Evolutionary conservation across 2,329 filamentous ascomycete genomes (phyloP), one percentile per base, ranked within the genome.

Genomic region (Colletotrichum cuscutae): DNA sequence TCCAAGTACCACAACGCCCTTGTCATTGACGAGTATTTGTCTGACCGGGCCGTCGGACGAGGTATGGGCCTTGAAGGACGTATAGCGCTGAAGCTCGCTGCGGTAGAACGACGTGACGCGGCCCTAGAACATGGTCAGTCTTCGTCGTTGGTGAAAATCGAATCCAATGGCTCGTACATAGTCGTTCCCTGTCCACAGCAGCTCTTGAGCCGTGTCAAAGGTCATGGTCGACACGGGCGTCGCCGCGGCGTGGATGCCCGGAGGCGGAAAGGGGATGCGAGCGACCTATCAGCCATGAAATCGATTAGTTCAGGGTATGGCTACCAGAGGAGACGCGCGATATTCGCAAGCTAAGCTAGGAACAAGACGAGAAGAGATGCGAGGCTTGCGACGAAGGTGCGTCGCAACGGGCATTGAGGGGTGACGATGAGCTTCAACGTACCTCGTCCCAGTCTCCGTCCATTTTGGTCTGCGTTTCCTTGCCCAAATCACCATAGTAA

Each of bases 141-240:
- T 64, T 2, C 15, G 32, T 11, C 53, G 46, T 32, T 35, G 4
- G 56, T 13, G 19, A 24, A 35, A 35, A 30, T 46, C 13, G 58
- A 58, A 8, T 19, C 2, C 11, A 30, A 49, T 2, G 26, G 77
- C 73, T 78, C 90, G 86, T 87, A 97, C 94, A 87, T 92, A 94
- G 85, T 97, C 94, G 82, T 97, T 97, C 59, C 95, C 97, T 3
- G 92, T 91, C 97, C 97, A 99, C 65, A 99, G 84, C 46, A 99
- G 88, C 82, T 99, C 97, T 81, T 98, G 93, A 52, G 89, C 88
- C 70, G 93, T 93, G 82, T 99, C 97, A 83, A 99, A 99, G 60
- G 93, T 93, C 82, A 98, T 89, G 3, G 95, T 92, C 57, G 93
- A 92, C 76, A 95, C 91, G 70, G 91, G 90, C 26, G 93, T 93